These are phyloP conservation scores for Boechera retrofracta DNA, from an alignment of 345 rosid genomes.

Conservation along the genomic window DNA sequence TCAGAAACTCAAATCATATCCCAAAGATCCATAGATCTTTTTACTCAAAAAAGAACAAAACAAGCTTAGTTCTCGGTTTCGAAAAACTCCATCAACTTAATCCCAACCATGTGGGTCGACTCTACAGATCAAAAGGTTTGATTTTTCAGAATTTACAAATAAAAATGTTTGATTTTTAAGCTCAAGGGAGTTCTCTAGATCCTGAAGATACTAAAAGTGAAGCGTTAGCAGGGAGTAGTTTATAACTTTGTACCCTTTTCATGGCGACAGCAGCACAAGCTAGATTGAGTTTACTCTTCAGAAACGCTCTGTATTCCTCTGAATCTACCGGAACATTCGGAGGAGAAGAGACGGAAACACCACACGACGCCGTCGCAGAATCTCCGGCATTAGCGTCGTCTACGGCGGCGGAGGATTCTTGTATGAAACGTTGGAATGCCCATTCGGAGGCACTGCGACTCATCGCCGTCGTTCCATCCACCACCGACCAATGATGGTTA, in stretches of 20 bases:
- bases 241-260: conserved; percentile 51
- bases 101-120: not conserved
- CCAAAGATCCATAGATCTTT: not conserved
- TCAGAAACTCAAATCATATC: not conserved
- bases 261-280: conserved; percentile 87
- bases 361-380: conserved; percentile 52
- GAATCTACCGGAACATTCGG: conserved; percentile 48
- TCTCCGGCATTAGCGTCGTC: conserved; percentile 24
- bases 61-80: not conserved
- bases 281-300: conserved; percentile 67
- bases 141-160: too few species aligned
- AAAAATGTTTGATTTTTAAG: not conserved
- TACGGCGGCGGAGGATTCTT: conserved; percentile 49
- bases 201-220: not conserved
- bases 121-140: not conserved
- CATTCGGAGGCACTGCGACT: conserved; percentile 78
- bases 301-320: conserved; percentile 59
- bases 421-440: conserved; percentile 75
- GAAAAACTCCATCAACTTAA: not conserved
- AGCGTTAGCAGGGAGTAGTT: not conserved
- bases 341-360: conserved; percentile 31
- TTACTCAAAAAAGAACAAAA: not conserved
- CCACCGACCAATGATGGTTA: conserved; percentile 56
- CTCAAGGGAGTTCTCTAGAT: not conserved
- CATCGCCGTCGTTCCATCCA: conserved; percentile 41